Conservation (phyloP, 2,329 filamentous ascomycete species). For the Clonostachys solani region DNA sequence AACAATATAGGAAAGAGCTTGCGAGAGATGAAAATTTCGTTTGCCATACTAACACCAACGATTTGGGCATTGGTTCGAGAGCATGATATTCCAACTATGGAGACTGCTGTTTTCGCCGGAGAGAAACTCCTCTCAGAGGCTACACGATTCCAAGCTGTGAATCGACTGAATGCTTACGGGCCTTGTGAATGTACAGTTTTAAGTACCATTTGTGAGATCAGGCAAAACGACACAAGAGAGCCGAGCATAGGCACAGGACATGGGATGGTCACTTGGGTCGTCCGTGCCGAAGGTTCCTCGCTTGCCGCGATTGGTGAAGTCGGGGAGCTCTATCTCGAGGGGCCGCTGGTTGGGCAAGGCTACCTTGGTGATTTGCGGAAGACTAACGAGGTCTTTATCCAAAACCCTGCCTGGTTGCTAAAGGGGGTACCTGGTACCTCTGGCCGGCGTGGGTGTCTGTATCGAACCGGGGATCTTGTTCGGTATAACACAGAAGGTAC, state of each 20-base stretch:
- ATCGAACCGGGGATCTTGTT: constrained; percentile 79
- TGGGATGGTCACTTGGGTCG: constrained; percentile 24
- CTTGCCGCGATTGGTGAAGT: constrained; percentile 50
- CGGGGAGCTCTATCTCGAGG: constrained; percentile 84
- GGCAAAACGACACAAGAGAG: not conserved
- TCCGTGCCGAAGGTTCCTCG: constrained; percentile 19
- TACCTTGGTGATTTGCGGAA: constrained; percentile 48
- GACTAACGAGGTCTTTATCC: constrained; percentile 44
- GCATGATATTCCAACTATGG: not conserved
- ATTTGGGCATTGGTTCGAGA: constrained; percentile 3
- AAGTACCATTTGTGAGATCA: not conserved
- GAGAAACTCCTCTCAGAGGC: constrained; percentile 11
- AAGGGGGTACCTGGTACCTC: constrained; percentile 10
- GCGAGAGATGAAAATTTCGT: constrained; percentile 5
- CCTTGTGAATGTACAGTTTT: not conserved
- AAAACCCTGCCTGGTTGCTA: constrained; percentile 49
- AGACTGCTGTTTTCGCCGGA: constrained; percentile 9
- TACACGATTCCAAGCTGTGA: not conserved
- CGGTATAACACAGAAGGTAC: constrained; percentile 73
- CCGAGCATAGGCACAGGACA: constrained; percentile 5
- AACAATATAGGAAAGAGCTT: constrained; percentile 6
- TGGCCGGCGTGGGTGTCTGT: constrained; percentile 58
- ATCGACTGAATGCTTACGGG: not conserved
- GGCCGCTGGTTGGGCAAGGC: constrained; percentile 70
- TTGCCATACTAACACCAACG: constrained; percentile 5